Conservation (phyloP, 805 yeast genomes). For the Candida adriatica region DNA sequence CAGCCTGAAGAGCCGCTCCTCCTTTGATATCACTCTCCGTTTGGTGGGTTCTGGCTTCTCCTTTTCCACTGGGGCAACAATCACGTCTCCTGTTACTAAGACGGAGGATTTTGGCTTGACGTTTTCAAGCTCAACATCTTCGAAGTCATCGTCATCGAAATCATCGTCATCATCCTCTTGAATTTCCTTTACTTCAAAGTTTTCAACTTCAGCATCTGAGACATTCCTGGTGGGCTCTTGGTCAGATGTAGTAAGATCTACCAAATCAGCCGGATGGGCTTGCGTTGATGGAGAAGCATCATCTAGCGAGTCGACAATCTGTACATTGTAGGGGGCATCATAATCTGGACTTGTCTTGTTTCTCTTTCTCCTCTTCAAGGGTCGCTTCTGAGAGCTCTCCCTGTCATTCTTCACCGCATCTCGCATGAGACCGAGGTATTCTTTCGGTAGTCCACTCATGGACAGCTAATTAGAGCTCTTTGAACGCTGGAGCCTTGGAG, state of each 20-base stretch:
- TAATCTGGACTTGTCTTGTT: not conserved
- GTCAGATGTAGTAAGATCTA: too few species aligned
- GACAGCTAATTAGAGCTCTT: too few species aligned
- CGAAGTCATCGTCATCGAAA: conserved; percentile 20
- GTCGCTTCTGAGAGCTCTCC: conserved; percentile 3
- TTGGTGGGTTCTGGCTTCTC: conserved; percentile 17
- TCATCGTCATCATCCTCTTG: conserved; percentile 31
- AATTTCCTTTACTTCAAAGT: conserved; percentile 7
- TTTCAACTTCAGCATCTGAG: too few species aligned
- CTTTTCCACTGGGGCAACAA: conserved; percentile 3
- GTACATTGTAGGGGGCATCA: too few species aligned
- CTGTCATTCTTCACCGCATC: conserved; percentile 9
- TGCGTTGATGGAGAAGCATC: too few species aligned
- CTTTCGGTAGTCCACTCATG: conserved; percentile 17
- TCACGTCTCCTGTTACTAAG: conserved; percentile 13
- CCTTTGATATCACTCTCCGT: conserved; percentile 36
- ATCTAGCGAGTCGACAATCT: too few species aligned
- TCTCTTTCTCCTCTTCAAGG: conserved; percentile 15
- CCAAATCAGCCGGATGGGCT: too few species aligned
- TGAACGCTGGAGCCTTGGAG: too few species aligned
- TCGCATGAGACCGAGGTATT: conserved; percentile 17
- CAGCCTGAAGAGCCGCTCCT: conserved; percentile 48
- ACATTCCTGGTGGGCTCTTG: too few species aligned
- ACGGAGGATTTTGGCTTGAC: conserved; percentile 17
- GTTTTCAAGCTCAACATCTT: conserved; percentile 21